Conservation (phyloP, 192 early-diverging fungal genomes). For the Linnemannia elongata region DNA sequence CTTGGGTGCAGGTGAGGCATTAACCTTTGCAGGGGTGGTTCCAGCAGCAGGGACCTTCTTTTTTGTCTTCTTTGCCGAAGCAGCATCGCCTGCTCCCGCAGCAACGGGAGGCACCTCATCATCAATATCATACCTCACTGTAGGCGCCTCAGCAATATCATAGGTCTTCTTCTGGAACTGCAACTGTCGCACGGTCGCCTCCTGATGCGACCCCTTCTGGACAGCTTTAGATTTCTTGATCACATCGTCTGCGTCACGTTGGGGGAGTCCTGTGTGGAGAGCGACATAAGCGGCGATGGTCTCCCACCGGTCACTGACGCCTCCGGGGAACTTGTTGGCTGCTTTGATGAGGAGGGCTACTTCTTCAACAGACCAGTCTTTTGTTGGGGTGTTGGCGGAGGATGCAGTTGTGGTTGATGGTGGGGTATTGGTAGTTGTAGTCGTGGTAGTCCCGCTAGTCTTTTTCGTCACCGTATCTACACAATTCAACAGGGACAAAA, state of each 20-base stretch:
- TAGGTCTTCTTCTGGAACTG: slow-evolving; percentile 47
- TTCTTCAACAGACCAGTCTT: slow-evolving; percentile 81
- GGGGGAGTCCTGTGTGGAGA: slow-evolving; percentile 72
- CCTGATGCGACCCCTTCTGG: slow-evolving; percentile 66
- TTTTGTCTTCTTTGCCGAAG: background rate
- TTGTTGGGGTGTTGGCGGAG: slow-evolving; percentile 15
- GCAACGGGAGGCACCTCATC: slow-evolving; percentile 32
- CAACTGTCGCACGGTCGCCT: slow-evolving; percentile 29
- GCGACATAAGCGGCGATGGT: slow-evolving; percentile 86
- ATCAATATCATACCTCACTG: slow-evolving; percentile 63
- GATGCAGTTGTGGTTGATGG: background rate
- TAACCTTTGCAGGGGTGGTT: background rate
- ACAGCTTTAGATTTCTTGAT: slow-evolving; percentile 78
- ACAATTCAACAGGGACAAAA: background rate
- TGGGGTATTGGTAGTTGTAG: background rate
- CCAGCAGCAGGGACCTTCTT: slow-evolving; percentile 10
- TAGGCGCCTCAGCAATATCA: slow-evolving; percentile 60
- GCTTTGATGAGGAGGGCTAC: slow-evolving; percentile 82
- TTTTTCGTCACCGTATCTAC: slow-evolving; percentile 11
- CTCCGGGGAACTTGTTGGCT: slow-evolving; percentile 85
- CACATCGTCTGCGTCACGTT: slow-evolving; percentile 76
- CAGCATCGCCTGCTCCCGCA: background rate
- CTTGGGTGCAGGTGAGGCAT: background rate
- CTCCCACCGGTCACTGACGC: slow-evolving; percentile 81
- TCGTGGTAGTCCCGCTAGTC: background rate